These are phyloP conservation scores for Rhododendron simsii DNA, from an alignment of 148 eudicot species.

Conservation along the genomic window DNA sequence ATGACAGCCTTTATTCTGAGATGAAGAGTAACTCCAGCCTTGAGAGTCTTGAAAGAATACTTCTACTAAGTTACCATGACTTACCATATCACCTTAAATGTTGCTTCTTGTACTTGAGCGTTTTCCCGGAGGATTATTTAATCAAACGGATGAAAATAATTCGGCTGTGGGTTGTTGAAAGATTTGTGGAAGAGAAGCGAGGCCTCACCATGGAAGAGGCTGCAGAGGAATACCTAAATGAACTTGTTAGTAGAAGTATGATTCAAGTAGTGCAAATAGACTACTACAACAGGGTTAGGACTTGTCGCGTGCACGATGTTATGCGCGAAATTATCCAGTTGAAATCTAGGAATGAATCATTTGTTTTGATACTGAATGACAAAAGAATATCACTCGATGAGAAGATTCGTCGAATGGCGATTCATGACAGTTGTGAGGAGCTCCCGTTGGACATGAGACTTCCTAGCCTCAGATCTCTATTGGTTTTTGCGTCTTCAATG, in stretches of 20 bases:
- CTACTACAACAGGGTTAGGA: background rate
- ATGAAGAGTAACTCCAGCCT: conserved; percentile 5
- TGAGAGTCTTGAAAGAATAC: background rate
- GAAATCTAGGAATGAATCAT: background rate
- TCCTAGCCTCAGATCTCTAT: background rate
- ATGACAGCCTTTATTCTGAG: conserved; percentile 10
- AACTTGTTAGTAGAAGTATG: conserved; percentile 8
- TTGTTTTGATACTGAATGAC: background rate
- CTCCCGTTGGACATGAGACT: background rate
- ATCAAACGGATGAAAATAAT: conserved; percentile 2
- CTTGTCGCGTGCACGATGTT: conserved; percentile 1
- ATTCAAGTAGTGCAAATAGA: background rate
- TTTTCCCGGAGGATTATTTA: background rate
- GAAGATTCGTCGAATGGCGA: conserved; percentile 3
- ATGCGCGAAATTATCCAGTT: conserved; percentile 6
- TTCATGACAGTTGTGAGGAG: background rate
- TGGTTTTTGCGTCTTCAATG: background rate
- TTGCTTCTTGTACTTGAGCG: background rate
- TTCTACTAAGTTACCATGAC: background rate
- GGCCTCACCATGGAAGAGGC: conserved; percentile 10
- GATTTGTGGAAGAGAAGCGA: background rate
- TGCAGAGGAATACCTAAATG: conserved; percentile 7
- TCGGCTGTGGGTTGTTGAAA: conserved; percentile 10
- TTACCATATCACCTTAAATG: background rate
- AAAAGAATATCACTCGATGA: background rate